phyloP scores from a whole-genome alignment of 352 stramenopile genomes.

The Labyrinthula sp. region DNA sequence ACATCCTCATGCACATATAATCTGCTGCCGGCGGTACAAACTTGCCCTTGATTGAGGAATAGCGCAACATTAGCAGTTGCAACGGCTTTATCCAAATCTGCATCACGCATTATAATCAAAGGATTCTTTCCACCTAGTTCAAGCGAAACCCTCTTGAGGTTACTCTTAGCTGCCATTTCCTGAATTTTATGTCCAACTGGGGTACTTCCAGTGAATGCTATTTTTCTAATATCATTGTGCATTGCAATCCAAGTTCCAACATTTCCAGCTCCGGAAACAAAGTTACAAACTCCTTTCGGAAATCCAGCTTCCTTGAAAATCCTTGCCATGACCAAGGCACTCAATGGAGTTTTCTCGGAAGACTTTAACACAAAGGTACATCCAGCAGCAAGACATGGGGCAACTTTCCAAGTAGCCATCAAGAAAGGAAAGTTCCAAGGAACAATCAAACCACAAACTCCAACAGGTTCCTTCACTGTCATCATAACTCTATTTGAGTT shows the following conservation, averaged over 20 bases:
- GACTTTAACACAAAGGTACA: slow-evolving; percentile 57
- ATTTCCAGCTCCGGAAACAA: slow-evolving; percentile 36
- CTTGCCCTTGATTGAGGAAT: slow-evolving; percentile 60
- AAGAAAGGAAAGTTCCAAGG: slow-evolving; percentile 56
- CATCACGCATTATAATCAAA: slow-evolving; percentile 70
- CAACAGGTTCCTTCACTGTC: slow-evolving; percentile 40
- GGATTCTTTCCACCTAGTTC: slow-evolving; percentile 71
- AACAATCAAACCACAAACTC: slow-evolving; percentile 46
- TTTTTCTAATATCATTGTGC: slow-evolving; percentile 57
- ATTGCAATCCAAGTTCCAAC: slow-evolving; percentile 30
- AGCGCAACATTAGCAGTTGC: slow-evolving; percentile 52
- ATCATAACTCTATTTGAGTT: slow-evolving; percentile 31
- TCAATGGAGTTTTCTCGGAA: slow-evolving; percentile 56
- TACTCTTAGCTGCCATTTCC: slow-evolving; percentile 50
- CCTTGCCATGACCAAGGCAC: slow-evolving; percentile 46
- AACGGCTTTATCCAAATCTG: slow-evolving; percentile 45
- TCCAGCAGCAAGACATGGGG: slow-evolving; percentile 47
- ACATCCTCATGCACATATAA: slow-evolving; percentile 62
- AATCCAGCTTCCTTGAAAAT: slow-evolving; percentile 45
- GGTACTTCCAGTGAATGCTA: slow-evolving; percentile 64
- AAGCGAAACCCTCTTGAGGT: slow-evolving; percentile 52
- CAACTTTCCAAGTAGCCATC: slow-evolving; percentile 53
- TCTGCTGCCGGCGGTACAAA: slow-evolving; percentile 62
- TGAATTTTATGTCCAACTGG: slow-evolving; percentile 52
- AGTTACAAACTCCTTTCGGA: slow-evolving; percentile 39